A percentile compares a stretch with the other conserved stretches of the same genome.
Evolutionary conservation across 2,329 filamentous ascomycete species (phyloP).

Genomic region (Talaromyces sp.): DNA sequence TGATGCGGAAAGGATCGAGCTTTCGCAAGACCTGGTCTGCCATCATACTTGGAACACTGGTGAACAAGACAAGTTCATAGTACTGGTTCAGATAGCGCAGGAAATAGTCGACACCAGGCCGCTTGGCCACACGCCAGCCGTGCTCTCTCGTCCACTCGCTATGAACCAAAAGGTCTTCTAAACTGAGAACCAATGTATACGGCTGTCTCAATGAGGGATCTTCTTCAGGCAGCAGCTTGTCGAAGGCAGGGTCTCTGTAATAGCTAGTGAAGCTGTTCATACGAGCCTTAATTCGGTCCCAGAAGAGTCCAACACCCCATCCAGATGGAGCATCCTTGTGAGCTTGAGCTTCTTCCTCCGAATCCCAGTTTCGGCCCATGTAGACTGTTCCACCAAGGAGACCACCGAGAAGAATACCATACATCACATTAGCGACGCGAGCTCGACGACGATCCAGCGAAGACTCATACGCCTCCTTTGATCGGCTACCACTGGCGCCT

Average conservation of each 20-base stretch:
- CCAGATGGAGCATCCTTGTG: constrained; percentile 75
- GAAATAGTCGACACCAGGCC: constrained; percentile 95
- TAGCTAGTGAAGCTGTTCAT: constrained; percentile 75
- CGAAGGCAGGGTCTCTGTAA: constrained; percentile 93
- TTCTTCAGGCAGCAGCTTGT: constrained; percentile 74
- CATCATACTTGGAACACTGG: constrained; percentile 76
- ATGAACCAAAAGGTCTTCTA: constrained; percentile 92
- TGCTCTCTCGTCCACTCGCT: constrained; percentile 93
- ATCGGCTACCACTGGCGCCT: constrained; percentile 60
- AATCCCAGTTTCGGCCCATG: constrained; percentile 83
- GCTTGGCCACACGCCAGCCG: constrained; percentile 92
- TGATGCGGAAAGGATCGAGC: constrained; percentile 89
- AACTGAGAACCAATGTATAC: constrained; percentile 85
- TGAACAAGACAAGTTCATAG: constrained; percentile 97
- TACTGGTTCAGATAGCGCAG: constrained; percentile 94
- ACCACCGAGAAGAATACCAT: constrained; percentile 58
- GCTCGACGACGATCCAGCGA: constrained; percentile 81
- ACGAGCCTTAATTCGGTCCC: constrained; percentile 73
- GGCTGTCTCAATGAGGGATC: constrained; percentile 78
- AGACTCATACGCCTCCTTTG: constrained; percentile 80
- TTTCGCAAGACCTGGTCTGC: constrained; percentile 88
- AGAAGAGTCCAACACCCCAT: constrained; percentile 73
- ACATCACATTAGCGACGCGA: constrained; percentile 71
- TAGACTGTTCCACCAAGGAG: constrained; percentile 63
- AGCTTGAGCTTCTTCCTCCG: constrained; percentile 64